A percentile compares a stretch with the other conserved stretches of the same genome.
Evolutionary conservation across 257 asterid species (phyloP).

Genomic region (Linderniella brevidens): DNA sequence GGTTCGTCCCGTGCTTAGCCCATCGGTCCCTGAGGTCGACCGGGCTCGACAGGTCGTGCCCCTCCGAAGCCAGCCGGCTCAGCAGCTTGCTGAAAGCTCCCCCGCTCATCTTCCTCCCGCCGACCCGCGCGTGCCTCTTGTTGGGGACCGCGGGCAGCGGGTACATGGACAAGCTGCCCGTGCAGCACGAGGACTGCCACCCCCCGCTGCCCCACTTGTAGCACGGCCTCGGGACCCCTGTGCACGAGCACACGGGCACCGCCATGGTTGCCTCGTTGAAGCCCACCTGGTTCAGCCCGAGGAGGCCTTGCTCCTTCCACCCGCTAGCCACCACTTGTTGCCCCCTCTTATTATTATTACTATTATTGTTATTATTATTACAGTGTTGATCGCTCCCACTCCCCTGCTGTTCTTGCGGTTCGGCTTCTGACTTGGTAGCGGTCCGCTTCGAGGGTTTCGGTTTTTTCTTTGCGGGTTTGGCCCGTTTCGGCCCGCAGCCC

Average conservation of each 20-base stretch:
- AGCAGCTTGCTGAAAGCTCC: conserved; percentile 82
- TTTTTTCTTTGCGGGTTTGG: conserved; percentile 31
- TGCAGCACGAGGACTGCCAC: conserved; percentile 95
- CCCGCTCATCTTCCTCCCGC: conserved; percentile 97
- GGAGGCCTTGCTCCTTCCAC: conserved; percentile 91
- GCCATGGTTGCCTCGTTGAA: conserved; percentile 90
- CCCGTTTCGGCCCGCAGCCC: conserved; percentile 39
- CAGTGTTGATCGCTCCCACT: too few species aligned
- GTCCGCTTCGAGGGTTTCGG: conserved; percentile 45
- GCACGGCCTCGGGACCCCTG: conserved; percentile 87
- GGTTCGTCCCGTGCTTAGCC: conserved; percentile 97
- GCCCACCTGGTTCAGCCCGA: conserved; percentile 85
- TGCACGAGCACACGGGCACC: conserved; percentile 76
- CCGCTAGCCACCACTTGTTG: conserved; percentile 29
- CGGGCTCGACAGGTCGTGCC: conserved; percentile 64
- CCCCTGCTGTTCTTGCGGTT: conserved; percentile 41
- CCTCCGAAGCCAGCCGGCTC: conserved; percentile 84
- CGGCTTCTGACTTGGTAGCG: too few species aligned
- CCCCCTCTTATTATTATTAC: conserved; percentile 28
- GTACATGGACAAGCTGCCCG: conserved; percentile 68
- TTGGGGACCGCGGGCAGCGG: conserved; percentile 96
- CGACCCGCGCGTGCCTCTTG: conserved; percentile 85
- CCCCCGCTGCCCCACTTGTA: conserved; percentile 99
- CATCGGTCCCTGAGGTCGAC: conserved; percentile 82
- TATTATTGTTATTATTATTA: too few species aligned